Evolutionary conservation across 2,329 filamentous ascomycete genomes (phyloP).

Genomic region (Pseudogymnoascus sp.): DNA sequence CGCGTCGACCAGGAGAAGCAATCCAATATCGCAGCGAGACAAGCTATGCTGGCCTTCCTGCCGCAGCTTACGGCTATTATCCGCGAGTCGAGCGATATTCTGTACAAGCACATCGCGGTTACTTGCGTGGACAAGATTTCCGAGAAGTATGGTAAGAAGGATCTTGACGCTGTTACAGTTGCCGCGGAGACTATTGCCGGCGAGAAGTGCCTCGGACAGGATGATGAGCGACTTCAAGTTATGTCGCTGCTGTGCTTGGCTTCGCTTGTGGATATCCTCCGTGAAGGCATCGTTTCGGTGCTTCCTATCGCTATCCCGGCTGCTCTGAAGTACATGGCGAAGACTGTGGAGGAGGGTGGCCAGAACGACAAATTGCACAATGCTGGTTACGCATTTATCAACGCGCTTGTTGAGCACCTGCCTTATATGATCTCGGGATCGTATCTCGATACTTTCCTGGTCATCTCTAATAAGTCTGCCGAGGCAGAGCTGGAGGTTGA

Average conservation of each 20-base stretch:
- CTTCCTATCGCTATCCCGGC: conserved; percentile 68
- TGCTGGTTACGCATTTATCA: conserved; percentile 72
- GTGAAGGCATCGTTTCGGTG: conserved; percentile 76
- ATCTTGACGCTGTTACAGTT: conserved; percentile 64
- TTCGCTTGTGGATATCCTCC: conserved; percentile 79
- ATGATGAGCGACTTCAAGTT: conserved; percentile 63
- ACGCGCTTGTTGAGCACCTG: conserved; percentile 69
- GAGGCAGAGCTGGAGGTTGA: conserved; percentile 51
- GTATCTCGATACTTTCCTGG: conserved; percentile 64
- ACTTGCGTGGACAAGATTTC: conserved; percentile 87
- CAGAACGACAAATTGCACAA: conserved; percentile 63
- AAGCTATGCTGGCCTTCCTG: conserved; percentile 68
- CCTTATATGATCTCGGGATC: conserved; percentile 80
- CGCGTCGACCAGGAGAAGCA: conserved; percentile 68
- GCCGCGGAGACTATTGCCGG: conserved; percentile 73
- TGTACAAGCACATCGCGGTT: conserved; percentile 77
- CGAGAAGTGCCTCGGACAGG: conserved; percentile 64
- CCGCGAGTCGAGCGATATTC: conserved; percentile 59
- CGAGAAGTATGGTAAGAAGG: conserved; percentile 92
- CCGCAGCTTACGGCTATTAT: conserved; percentile 72
- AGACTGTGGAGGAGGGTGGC: conserved; percentile 46
- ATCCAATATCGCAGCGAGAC: conserved; percentile 58
- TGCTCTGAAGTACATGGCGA: conserved; percentile 61
- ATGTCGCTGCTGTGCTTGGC: conserved; percentile 85
- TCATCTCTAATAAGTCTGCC: conserved; percentile 65